Conservation (phyloP, 768 basidiomycete species). For the Baorangia bicolor region DNA sequence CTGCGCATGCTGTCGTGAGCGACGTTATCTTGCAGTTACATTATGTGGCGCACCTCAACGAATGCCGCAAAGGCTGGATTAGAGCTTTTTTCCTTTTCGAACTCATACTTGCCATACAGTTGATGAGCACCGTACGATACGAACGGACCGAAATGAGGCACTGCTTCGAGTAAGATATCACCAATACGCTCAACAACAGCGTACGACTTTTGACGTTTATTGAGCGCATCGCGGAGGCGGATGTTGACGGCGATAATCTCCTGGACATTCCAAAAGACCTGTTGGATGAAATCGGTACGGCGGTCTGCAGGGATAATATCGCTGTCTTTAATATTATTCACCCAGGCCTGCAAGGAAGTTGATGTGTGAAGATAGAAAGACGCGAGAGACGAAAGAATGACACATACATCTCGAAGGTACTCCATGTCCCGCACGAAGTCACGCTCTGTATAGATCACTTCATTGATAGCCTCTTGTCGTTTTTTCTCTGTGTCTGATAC, state of each 20-base stretch:
- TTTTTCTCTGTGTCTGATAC: conserved; percentile 93
- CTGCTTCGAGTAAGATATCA: conserved; percentile 84
- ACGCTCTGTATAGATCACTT: conserved; percentile 90
- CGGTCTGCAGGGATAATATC: conserved; percentile 75
- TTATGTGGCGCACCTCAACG: conserved; percentile 68
- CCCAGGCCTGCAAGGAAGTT: conserved; percentile 65
- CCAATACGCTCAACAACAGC: conserved; percentile 92
- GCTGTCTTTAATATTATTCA: conserved; percentile 75
- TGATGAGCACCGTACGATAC: conserved; percentile 96
- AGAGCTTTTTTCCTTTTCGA: conserved; percentile 95
- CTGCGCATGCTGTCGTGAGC: conserved; percentile 38
- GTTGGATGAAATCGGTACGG: conserved; percentile 82
- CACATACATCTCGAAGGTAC: conserved; percentile 87
- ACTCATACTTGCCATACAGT: conserved; percentile 97
- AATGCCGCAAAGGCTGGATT: conserved; percentile 93
- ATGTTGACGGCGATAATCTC: conserved; percentile 93
- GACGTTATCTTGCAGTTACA: neutral
- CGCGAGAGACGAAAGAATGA: neutral
- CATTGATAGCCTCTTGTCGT: conserved; percentile 97
- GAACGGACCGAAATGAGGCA: conserved; percentile 89
- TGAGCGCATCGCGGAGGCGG: conserved; percentile 87
- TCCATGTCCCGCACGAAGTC: conserved; percentile 99
- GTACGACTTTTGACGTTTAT: conserved; percentile 92
- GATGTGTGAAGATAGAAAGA: neutral
- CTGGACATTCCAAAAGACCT: conserved; percentile 97